Conservation (phyloP, 2,329 filamentous ascomycete genomes). For the Colletotrichum aenigma region DNA sequence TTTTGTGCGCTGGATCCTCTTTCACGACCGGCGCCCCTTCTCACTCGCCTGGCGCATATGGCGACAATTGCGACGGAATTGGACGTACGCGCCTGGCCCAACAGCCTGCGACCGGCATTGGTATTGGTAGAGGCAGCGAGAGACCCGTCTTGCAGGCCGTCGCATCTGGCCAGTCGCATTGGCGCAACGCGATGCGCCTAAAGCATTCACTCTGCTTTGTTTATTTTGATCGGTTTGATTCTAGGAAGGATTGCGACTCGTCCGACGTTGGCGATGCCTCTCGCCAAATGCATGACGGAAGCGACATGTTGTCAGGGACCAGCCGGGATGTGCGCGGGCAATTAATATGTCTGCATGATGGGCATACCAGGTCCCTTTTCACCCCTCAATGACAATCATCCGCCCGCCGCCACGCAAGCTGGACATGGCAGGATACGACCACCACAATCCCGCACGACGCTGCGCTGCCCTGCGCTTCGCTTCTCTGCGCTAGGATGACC, state of each 20-base stretch:
- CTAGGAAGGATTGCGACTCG: neutral
- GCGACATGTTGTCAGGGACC: slow-evolving; percentile 1
- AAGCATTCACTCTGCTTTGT: slow-evolving; percentile 7
- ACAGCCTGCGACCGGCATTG: slow-evolving; percentile 1
- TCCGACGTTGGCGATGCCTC: neutral
- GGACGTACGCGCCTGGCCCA: slow-evolving; percentile 14
- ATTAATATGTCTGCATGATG: slow-evolving; percentile 16
- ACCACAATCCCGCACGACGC: slow-evolving; percentile 20
- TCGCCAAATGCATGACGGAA: neutral
- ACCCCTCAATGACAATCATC: slow-evolving; percentile 24
- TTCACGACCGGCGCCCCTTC: neutral
- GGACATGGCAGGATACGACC: neutral
- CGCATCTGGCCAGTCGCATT: slow-evolving; percentile 17
- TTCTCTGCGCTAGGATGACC: neutral
- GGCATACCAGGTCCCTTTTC: slow-evolving; percentile 28
- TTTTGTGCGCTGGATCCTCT: neutral
- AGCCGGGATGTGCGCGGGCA: slow-evolving; percentile 8
- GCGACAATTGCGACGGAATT: slow-evolving; percentile 4
- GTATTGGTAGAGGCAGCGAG: neutral
- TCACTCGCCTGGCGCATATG: neutral
- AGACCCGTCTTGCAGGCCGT: slow-evolving; percentile 1
- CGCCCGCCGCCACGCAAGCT: slow-evolving; percentile 32
- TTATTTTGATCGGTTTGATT: slow-evolving; percentile 7
- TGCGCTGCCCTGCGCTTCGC: neutral
- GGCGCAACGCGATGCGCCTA: slow-evolving; percentile 16